Percentiles rank a stretch among this genome's conserved stretches.
Conservation (phyloP, 2,329 filamentous ascomycete genomes). For the Fusarium torreyae region DNA sequence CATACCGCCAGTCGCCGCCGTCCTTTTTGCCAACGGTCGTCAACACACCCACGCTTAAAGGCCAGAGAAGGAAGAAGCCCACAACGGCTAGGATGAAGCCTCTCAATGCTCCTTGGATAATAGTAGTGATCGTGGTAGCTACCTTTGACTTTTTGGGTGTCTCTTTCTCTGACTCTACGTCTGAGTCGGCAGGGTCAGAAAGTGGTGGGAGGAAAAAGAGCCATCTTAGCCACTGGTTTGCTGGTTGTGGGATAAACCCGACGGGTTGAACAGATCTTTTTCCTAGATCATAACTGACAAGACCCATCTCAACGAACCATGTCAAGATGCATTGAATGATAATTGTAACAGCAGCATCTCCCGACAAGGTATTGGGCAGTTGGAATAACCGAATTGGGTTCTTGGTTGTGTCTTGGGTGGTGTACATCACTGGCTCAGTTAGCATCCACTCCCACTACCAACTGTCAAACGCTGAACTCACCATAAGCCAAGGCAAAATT, state of each 20-base stretch:
- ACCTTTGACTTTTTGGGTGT: constrained; percentile 5
- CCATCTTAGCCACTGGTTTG: constrained; percentile 57
- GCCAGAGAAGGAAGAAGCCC: constrained; percentile 62
- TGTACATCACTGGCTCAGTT: constrained; percentile 62
- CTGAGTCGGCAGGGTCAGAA: background rate
- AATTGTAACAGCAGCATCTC: constrained; percentile 66
- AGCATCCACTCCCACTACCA: constrained; percentile 6
- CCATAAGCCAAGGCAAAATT: constrained; percentile 69
- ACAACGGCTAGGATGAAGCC: constrained; percentile 51
- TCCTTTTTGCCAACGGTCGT: constrained; percentile 55
- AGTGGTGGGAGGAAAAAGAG: constrained; percentile 45
- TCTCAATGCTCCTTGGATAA: constrained; percentile 52
- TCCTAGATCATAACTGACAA: constrained; percentile 65
- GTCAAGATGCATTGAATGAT: constrained; percentile 66
- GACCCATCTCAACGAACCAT: constrained; percentile 64
- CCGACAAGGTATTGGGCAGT: constrained; percentile 66
- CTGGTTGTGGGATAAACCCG: constrained; percentile 60
- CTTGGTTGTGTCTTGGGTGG: constrained; percentile 53
- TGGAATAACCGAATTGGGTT: constrained; percentile 64
- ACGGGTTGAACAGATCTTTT: constrained; percentile 63
- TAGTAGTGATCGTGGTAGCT: background rate
- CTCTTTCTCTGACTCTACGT: constrained; percentile 7
- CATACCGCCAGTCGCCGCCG: constrained; percentile 62
- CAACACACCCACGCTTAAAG: constrained; percentile 60
- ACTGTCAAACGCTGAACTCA: constrained; percentile 42